Conservation (phyloP, 2,329 filamentous ascomycete species). For the Fusarium palustre region DNA sequence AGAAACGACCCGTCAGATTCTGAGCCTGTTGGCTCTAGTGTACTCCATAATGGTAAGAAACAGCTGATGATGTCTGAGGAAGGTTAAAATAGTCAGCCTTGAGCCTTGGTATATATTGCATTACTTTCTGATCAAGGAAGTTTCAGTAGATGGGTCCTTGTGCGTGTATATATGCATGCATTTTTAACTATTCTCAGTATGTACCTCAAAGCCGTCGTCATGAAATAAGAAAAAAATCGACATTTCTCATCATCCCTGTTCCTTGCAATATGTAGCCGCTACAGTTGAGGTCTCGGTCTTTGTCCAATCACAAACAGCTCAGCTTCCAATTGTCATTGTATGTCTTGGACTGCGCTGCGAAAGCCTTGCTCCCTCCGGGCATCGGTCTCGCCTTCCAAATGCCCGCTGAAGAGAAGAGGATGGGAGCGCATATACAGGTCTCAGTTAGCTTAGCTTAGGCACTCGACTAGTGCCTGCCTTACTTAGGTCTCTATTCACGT, state of each 20-base stretch:
- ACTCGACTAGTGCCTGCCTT: neutral
- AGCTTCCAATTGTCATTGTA: constrained; percentile 19
- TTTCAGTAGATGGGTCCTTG: neutral
- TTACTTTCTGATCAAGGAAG: neutral
- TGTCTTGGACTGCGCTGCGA: constrained; percentile 13
- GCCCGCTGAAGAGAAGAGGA: neutral
- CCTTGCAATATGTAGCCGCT: constrained; percentile 38
- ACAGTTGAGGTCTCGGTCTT: constrained; percentile 18
- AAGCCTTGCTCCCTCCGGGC: constrained; percentile 20
- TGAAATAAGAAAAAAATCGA: constrained; percentile 3
- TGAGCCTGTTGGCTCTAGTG: neutral
- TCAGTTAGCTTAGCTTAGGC: neutral
- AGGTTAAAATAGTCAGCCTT: neutral
- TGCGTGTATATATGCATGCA: neutral
- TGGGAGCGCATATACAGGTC: neutral
- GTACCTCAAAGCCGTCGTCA: neutral
- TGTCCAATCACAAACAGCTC: constrained; percentile 30
- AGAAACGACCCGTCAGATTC: constrained; percentile 3
- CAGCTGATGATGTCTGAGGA: neutral
- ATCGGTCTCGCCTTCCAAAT: constrained; percentile 13
- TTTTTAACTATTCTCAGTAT: neutral
- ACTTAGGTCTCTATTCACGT: neutral
- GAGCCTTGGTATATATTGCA: neutral
- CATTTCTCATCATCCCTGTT: constrained; percentile 23
- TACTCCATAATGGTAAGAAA: neutral